Evolutionary conservation across 805 yeast species (phyloP), one percentile per base, ranked within the genome.

Genomic region (Pachysolen tannophilus): DNA sequence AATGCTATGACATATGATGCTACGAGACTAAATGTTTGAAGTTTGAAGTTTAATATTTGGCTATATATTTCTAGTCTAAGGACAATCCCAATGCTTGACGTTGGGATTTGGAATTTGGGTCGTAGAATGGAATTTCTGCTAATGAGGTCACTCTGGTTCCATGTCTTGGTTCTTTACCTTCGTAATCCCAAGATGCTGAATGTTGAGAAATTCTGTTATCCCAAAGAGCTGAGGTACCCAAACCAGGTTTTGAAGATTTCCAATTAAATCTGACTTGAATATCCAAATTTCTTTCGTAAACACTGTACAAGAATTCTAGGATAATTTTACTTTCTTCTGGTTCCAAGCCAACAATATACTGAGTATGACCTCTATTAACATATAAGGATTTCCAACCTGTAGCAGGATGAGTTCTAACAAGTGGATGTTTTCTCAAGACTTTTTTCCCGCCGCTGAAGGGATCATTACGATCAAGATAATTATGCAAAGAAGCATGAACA

Each of bases 401-500:
- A 10, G 68, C 77, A 8, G 83, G 82, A 45, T 78, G 78, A 26
- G 80, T 72, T 57, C 82, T 67, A 23, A 77, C 67, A 18, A 77
- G 43, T 3, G 81, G 82, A 53, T 77, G 83, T 39, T 65, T 70
- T 51, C 78, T 65, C 44, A 65, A 75, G 35, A 74, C 58, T 35
- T 62, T 63, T 38, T 63, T 62, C 14, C 65, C 67, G n/a, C 70
- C 68, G 37, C 54, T 53, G 17, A 72, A 60, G 15, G 74, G 75
- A 20, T 62, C 60, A 16, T 63, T 55, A 31, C 65, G 45, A 49
- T 61, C 60, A 39, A 61, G 37, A 43, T 63, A 65, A 10, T 43
- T 42, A 42, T 65, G 66, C 8, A 64, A 65, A 15, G 68, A 60
- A 20, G 55, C 46, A 49, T 60, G 63, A 28, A 65, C 55, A 17